These are phyloP conservation scores for Prunus campanulata DNA, from an alignment of 306 rosid species.

Conservation along the genomic window DNA sequence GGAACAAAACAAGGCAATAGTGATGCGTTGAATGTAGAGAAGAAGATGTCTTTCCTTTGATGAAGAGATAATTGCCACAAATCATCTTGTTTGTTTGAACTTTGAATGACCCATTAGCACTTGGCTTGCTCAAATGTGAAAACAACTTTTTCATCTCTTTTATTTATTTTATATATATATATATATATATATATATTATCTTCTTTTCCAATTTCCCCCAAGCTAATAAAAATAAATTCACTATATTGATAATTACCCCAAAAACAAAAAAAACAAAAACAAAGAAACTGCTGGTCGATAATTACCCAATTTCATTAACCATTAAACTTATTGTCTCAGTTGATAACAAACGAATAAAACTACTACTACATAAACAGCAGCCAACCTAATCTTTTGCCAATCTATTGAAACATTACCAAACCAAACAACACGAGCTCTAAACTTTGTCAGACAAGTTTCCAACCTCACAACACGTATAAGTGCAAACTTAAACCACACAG, in stretches of 20 bases:
- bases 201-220: no score
- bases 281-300: background rate
- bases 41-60: background rate
- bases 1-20: conserved; percentile 18
- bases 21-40: conserved; percentile 24
- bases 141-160: no score
- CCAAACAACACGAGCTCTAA: conserved; percentile 31
- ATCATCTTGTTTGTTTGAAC: no score
- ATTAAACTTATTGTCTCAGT: conserved; percentile 26
- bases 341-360: conserved; percentile 23
- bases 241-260: no score
- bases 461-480: conserved; percentile 17
- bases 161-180: no score
- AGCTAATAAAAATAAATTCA: no score
- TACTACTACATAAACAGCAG: conserved; percentile 23
- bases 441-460: conserved; percentile 15
- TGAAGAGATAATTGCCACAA: no score
- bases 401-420: conserved; percentile 34
- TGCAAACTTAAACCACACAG: conserved; percentile 1
- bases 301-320: conserved; percentile 25
- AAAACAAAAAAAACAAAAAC: background rate
- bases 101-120: no score
- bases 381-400: conserved; percentile 34
- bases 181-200: no score
- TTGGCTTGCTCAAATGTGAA: no score